A percentile compares a stretch with the other conserved stretches of the same genome.
Conservation (phyloP, 352 stramenopile genomes). For the Phytophthora pinifolia region DNA sequence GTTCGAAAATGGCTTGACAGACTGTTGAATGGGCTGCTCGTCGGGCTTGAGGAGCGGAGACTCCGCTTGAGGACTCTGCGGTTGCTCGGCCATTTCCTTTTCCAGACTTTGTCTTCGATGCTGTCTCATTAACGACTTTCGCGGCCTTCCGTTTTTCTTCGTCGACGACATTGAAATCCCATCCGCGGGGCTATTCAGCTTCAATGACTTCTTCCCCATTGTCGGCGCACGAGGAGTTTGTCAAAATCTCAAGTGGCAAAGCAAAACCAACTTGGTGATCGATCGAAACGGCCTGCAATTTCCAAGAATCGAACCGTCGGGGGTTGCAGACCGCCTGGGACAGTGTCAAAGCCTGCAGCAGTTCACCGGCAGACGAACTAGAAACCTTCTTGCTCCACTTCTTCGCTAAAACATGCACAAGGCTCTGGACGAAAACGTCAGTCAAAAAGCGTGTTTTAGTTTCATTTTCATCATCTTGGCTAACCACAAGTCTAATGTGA, state of each 20-base stretch:
- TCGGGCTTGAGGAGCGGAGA: constrained; percentile 37
- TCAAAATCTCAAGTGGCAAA: constrained; percentile 16
- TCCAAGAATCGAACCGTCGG: constrained; percentile 25
- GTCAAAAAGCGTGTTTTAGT: constrained; percentile 15
- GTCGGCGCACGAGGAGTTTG: background rate
- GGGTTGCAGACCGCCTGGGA: constrained; percentile 19
- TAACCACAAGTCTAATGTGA: constrained; percentile 19
- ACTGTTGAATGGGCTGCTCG: background rate
- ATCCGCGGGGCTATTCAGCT: constrained; percentile 11
- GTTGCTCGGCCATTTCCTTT: constrained; percentile 10
- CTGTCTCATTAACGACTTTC: constrained; percentile 24
- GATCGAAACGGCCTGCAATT: constrained; percentile 6
- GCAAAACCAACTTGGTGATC: constrained; percentile 10
- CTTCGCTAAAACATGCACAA: constrained; percentile 3
- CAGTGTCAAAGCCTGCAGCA: background rate
- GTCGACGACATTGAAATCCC: background rate
- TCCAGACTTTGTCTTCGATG: constrained; percentile 18
- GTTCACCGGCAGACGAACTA: background rate
- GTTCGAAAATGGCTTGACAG: background rate
- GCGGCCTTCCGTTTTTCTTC: constrained; percentile 15
- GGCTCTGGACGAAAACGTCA: constrained; percentile 8
- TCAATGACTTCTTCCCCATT: constrained; percentile 25
- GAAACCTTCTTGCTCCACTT: background rate
- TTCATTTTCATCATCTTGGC: background rate
- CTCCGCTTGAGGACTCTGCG: constrained; percentile 31